A percentile compares a stretch with the other conserved stretches of the same genome.
phyloP scores from a whole-genome alignment of 108 stramenopile genomes.

The Nitzschia sp. region DNA sequence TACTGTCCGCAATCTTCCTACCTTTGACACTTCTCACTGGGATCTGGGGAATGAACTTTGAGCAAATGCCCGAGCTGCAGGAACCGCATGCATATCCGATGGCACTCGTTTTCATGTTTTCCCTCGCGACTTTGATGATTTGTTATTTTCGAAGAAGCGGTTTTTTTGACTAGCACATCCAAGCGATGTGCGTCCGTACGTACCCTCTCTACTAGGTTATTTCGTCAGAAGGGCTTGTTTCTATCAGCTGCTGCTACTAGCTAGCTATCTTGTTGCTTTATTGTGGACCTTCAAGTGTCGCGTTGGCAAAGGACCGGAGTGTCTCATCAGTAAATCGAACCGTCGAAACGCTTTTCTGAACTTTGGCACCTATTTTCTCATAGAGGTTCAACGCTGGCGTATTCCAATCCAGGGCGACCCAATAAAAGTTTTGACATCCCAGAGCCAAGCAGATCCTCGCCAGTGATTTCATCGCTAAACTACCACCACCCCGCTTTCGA shows the following conservation, averaged over 20 bases:
- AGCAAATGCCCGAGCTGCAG: slow-evolving; percentile 49
- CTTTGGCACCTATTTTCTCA: slow-evolving; percentile 44
- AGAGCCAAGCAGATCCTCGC: slow-evolving; percentile 27
- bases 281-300: too few relatives aligned
- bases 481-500: slow-evolving; percentile 49
- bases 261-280: too few relatives aligned
- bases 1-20: slow-evolving; percentile 53
- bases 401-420: slow-evolving; percentile 73
- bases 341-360: slow-evolving; percentile 33
- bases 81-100: slow-evolving; percentile 38
- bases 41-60: slow-evolving; percentile 65
- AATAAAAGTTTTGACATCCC: slow-evolving; percentile 42
- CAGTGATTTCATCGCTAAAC: slow-evolving; percentile 39
- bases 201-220: too few relatives aligned
- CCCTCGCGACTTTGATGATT: slow-evolving; percentile 37
- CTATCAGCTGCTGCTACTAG: too few relatives aligned
- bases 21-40: slow-evolving; percentile 50
- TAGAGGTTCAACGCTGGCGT: slow-evolving; percentile 53
- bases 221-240: too few relatives aligned
- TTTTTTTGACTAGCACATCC: slow-evolving; percentile 11
- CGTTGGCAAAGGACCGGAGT: slow-evolving; percentile 25
- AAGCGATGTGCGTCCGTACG: too few relatives aligned
- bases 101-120: slow-evolving; percentile 43
- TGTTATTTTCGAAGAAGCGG: slow-evolving; percentile 47
- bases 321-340: slow-evolving; percentile 25